Evolutionary conservation across 768 basidiomycete species (phyloP), one percentile per base, ranked within the genome.

Genomic region (Multifurca ochricompacta): DNA sequence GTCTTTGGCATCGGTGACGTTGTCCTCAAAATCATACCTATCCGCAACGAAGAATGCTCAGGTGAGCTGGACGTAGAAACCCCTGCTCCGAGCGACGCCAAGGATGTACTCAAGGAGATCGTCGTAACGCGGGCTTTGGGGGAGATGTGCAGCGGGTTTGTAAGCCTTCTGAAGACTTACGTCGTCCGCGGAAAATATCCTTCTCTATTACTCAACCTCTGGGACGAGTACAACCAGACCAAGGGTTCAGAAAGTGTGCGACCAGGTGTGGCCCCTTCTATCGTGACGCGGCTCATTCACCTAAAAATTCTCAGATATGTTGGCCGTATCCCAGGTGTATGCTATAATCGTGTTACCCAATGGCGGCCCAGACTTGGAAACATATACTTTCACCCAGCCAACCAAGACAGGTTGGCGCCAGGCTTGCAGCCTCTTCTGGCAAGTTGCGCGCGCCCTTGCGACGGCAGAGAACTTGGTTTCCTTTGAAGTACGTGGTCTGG

Each of bases 1-100:
- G 96, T 99, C 27, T 99, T 91, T 67, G 87, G 87, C 7, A 85
- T 93, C 47, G 86, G 86, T 3, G 80, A 87, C 60, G 81, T 94
- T 31, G 92, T 94, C n/a, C 75, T 94, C 59, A 95, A 94, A 72
- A 77, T 96, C 41, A 82, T 94, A 34, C 92, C 91, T 6, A 68
- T 93, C 34, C 74, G 81, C 46, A 73, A 79, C 58, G 82, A 83
- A 62, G 71, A 56, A 49, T 53, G 58, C 36, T 55, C 49, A 46
- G 41, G 54, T 53, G 11, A 48, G 37, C 19, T 27, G 25, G 72
- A 74, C 5, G 60, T 55, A 16, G 86, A 86, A 13, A 73, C 74
- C 9, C 91, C 89, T 0, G 76, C 80, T 11, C 80, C 81, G 16
- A 87, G 81, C 55, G 86, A 90, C 54, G 81, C 82, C 31, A 77